phyloP scores from a whole-genome alignment of 106 monocot species.

The Dioscorea dumetorum region DNA sequence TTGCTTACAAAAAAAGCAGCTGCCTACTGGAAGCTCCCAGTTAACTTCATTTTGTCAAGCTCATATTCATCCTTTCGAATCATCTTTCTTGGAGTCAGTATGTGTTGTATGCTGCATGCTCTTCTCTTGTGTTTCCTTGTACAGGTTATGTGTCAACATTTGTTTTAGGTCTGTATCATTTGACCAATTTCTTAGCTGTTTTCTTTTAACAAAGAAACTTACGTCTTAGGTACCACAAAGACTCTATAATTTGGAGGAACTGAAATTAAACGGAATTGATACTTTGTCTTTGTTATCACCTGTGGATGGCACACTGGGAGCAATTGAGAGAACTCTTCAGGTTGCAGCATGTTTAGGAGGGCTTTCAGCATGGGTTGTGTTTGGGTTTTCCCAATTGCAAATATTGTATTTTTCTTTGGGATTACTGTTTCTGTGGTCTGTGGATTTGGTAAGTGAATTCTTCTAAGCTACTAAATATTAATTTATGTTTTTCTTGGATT shows the following conservation, averaged over 20 bases:
- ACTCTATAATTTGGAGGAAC: conserved; percentile 72
- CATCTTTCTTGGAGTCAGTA: neutral
- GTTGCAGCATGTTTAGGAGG: conserved; percentile 57
- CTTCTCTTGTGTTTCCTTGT: neutral
- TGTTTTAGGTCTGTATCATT: neutral
- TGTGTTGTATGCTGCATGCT: neutral
- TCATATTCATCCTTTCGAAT: neutral
- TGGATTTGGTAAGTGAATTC: conserved; percentile 61
- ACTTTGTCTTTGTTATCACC: conserved; percentile 68
- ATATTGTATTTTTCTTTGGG: conserved; percentile 45
- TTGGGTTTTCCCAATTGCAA: conserved; percentile 51
- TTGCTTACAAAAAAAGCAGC: no score
- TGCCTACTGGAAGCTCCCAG: no score
- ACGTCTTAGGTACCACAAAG: conserved; percentile 62
- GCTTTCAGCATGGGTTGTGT: conserved; percentile 46
- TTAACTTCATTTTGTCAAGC: neutral
- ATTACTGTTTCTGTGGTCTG: conserved; percentile 65
- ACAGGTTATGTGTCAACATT: neutral
- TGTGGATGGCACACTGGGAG: conserved; percentile 60
- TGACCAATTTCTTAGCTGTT: no score
- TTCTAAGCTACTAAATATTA: neutral
- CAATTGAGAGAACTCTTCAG: conserved; percentile 76
- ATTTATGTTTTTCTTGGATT: no score
- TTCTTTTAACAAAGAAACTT: neutral
- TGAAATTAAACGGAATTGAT: conserved; percentile 87